phyloP scores from a whole-genome alignment of 257 asterid species.

The Dorcoceras hygrometricum region DNA sequence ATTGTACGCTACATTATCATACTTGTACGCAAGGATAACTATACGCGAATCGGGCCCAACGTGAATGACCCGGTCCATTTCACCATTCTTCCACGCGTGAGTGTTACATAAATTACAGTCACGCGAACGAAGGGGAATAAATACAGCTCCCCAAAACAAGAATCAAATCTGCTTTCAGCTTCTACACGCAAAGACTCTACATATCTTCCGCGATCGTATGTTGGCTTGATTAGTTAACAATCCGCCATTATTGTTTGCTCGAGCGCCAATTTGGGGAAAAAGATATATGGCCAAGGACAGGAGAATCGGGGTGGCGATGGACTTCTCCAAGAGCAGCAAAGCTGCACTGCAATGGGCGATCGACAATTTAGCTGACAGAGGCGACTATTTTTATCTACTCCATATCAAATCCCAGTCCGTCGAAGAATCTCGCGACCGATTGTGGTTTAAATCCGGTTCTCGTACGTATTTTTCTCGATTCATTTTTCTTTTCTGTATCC shows the following conservation, averaged over 20 bases:
- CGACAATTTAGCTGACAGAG: slow-evolving; percentile 76
- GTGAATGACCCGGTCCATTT: not conserved
- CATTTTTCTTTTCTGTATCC: not conserved
- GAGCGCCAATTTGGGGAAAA: slow-evolving; percentile 3
- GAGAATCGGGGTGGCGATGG: slow-evolving; percentile 80
- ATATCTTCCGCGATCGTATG: no score
- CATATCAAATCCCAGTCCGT: slow-evolving; percentile 45
- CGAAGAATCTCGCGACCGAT: slow-evolving; percentile 42
- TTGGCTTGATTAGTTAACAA: no score
- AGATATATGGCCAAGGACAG: slow-evolving; percentile 64
- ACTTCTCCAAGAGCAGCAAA: slow-evolving; percentile 86
- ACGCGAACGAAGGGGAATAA: no score
- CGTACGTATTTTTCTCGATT: slow-evolving; percentile 40
- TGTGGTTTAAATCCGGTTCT: slow-evolving; percentile 65
- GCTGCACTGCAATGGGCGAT: slow-evolving; percentile 76
- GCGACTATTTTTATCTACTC: slow-evolving; percentile 55
- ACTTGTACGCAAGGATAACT: no score
- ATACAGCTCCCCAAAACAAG: not conserved
- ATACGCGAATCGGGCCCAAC: not conserved
- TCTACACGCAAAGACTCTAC: not conserved
- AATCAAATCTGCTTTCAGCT: not conserved
- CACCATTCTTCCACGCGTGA: no score
- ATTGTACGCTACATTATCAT: no score
- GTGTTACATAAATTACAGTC: no score
- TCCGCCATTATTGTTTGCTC: no score